Conservation (phyloP, 805 yeast species). For the Huiozyma naganishii region DNA sequence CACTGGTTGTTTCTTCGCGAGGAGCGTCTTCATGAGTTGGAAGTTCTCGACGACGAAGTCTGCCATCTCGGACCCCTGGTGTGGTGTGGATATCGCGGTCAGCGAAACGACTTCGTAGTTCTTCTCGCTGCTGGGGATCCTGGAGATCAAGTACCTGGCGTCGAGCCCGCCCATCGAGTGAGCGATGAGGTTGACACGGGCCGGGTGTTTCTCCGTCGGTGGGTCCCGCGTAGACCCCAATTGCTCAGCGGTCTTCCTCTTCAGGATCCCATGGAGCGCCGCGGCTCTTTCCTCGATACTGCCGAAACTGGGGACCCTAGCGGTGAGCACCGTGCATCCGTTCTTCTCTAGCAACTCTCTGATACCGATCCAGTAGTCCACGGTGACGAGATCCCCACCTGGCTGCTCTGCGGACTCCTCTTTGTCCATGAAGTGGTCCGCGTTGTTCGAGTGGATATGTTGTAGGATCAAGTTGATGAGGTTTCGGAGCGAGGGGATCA, state of each 20-base stretch:
- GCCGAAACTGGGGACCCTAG: conserved; percentile 77
- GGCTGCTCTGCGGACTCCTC: neutral
- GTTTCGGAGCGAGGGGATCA: conserved; percentile 34
- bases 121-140: conserved; percentile 29
- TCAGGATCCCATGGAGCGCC: conserved; percentile 42
- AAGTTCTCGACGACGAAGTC: conserved; percentile 42
- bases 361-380: conserved; percentile 81
- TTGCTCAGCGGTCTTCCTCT: conserved; percentile 14
- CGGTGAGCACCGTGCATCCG: conserved; percentile 62
- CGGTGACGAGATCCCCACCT: conserved; percentile 14
- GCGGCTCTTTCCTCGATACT: conserved; percentile 59
- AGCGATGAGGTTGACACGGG: conserved; percentile 64
- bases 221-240: neutral
- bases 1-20: conserved; percentile 11
- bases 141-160: conserved; percentile 61
- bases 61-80: conserved; percentile 76
- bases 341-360: conserved; percentile 44
- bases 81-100: conserved; percentile 85
- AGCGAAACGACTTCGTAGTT: conserved; percentile 56
- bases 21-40: conserved; percentile 16
- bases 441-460: conserved; percentile 10
- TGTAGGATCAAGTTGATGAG: conserved; percentile 17
- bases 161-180: conserved; percentile 96
- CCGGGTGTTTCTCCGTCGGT: conserved; percentile 17
- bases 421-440: conserved; percentile 12